phyloP scores from a whole-genome alignment of 2,329 filamentous ascomycete genomes.

The Penicillium freii region DNA sequence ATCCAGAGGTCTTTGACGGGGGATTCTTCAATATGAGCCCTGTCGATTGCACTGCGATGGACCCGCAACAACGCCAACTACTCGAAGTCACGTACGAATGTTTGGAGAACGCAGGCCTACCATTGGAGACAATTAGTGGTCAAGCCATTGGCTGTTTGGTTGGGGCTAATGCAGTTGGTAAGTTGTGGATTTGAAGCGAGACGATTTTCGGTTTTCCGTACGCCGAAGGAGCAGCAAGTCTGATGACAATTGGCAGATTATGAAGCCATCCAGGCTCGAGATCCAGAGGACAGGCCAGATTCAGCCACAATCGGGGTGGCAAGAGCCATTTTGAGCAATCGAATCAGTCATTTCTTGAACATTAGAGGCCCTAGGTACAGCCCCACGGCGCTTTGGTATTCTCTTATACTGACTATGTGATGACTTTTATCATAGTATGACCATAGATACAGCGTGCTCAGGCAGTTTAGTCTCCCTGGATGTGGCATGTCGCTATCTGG shows the following conservation, averaged over 20 bases:
- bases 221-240: neutral
- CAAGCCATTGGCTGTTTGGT: constrained; percentile 3
- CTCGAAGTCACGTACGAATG: constrained; percentile 25
- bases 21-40: constrained; percentile 30
- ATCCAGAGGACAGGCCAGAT: constrained; percentile 1
- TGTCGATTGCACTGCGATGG: constrained; percentile 22
- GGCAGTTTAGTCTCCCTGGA: constrained; percentile 29
- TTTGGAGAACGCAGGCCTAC: constrained; percentile 20
- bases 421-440: constrained; percentile 10
- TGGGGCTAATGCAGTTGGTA: neutral
- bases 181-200: neutral
- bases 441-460: constrained; percentile 32
- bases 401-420: too few relatives aligned
- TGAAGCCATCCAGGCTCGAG: constrained; percentile 3
- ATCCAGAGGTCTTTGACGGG: constrained; percentile 28
- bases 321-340: constrained; percentile 26
- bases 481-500: constrained; percentile 27
- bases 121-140: constrained; percentile 4
- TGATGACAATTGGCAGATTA: constrained; percentile 2
- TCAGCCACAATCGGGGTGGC: constrained; percentile 20
- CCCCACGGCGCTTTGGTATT: too few relatives aligned
- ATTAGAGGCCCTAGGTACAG: constrained; percentile 22
- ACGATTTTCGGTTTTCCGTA: neutral
- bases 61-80: constrained; percentile 22
- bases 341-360: constrained; percentile 31